These are phyloP conservation scores for Microcera coccophila DNA, from an alignment of 2,329 filamentous ascomycete genomes.

Conservation along the genomic window DNA sequence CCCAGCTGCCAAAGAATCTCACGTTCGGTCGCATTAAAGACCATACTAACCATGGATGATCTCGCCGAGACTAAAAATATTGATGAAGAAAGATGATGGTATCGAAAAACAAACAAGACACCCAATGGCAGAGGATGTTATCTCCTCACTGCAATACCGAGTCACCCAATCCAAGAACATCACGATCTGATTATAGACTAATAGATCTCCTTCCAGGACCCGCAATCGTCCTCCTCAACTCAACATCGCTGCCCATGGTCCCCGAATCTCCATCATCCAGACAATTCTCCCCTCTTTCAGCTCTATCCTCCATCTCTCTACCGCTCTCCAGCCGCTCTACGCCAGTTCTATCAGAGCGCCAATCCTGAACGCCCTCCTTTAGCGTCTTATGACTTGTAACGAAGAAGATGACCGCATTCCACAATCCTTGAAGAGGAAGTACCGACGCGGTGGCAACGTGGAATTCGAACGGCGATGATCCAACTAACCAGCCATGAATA, in stretches of 20 bases:
- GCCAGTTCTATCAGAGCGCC: background rate
- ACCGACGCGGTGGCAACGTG: slow-evolving; percentile 68
- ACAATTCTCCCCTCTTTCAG: slow-evolving; percentile 18
- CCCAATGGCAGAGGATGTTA: too few species aligned
- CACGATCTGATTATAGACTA: slow-evolving; percentile 15
- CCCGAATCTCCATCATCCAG: slow-evolving; percentile 31
- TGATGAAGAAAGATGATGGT: too few species aligned
- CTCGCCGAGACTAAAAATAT: too few species aligned
- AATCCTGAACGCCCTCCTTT: slow-evolving; percentile 11
- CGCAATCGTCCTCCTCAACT: slow-evolving; percentile 29
- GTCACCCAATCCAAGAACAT: too few species aligned
- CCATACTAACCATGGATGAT: too few species aligned
- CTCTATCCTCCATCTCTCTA: slow-evolving; percentile 7
- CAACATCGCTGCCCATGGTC: slow-evolving; percentile 31
- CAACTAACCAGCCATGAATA: slow-evolving; percentile 61
- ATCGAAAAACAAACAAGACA: too few species aligned
- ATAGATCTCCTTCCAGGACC: slow-evolving; percentile 23
- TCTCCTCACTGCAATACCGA: too few species aligned
- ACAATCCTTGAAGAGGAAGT: slow-evolving; percentile 72
- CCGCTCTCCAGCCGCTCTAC: slow-evolving; percentile 15
- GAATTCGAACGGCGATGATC: slow-evolving; percentile 56
- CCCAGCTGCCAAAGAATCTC: too few species aligned
- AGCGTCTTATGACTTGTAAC: slow-evolving; percentile 52
- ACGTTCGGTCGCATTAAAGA: too few species aligned
- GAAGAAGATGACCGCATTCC: slow-evolving; percentile 76